Evolutionary conservation across 257 asterid species (phyloP), one percentile per base, ranked within the genome.

Genomic region (Ajuga chamaepitys): DNA sequence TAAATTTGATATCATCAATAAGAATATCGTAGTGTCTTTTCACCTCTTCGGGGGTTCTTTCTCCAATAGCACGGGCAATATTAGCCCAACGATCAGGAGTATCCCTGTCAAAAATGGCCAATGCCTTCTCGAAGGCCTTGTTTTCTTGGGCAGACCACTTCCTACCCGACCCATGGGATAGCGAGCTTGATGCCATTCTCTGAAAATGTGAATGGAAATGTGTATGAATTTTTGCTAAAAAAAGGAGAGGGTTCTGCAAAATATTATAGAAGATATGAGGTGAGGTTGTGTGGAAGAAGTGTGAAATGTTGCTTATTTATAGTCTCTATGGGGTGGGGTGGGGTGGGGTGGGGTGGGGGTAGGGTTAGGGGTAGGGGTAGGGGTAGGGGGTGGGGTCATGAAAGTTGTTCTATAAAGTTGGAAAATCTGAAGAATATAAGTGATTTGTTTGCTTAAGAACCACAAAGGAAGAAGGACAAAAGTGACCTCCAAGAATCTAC

Each of bases 51-150:
- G 87, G 72, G 0, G 95, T 86, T 47, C 91, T 75, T 0, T 89
- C 91, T 0, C 92, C 98, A 0, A 91, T 67, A 5, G 90, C 95
- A 58, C 78, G 78, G 1, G 97, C 97, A 9, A 89, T 88, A 9
- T 89, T 87, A 53, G 52, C 70, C 97, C 97, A 89, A 13, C 97
- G 97, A 70, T 87, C 95, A 0, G 97, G 89, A 0, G 89, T 82
- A 74, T 85, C 91, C 30, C 75, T 60, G 76, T 89, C 97, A n/a
- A 67, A 87, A 35, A 82, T 77, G 0, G 95, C 95, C 69, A 89
- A 17, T 0, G 97, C 97, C 83, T 51, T 76, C 73, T 89, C 97
- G 26, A 89, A 89, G 54, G 89, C 95, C 68, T 89, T 89, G 89
- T 89, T 89, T 44, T 89, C 89, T 21, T 74, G 53, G 7, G 80